Conservation (phyloP, 2,329 filamentous ascomycete genomes). For the Tolypocladium cylindrosporum region DNA sequence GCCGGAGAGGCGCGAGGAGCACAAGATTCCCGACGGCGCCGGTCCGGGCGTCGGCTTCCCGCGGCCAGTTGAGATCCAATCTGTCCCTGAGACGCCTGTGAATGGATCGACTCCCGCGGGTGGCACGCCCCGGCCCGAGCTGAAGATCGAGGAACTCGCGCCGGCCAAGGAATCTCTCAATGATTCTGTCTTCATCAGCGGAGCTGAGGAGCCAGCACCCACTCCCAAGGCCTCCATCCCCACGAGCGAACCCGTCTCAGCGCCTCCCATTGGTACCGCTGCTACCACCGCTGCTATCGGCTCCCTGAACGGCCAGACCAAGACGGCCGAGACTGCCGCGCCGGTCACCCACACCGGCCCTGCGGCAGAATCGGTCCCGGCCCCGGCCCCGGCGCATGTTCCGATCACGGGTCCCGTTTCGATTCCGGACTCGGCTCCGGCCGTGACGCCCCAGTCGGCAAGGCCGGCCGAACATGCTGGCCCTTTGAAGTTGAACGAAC, state of each 20-base stretch:
- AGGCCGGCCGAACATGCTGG: not conserved
- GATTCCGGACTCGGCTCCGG: not conserved
- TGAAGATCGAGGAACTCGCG: conserved; percentile 19
- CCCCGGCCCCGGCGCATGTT: conserved; percentile 4
- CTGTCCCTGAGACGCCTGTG: conserved; percentile 25
- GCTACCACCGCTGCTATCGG: conserved; percentile 1
- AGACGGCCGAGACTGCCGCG: conserved; percentile 3
- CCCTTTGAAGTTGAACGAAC: not conserved
- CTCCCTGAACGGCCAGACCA: conserved; percentile 9
- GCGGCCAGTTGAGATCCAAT: conserved; percentile 25
- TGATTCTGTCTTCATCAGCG: conserved; percentile 15
- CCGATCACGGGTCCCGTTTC: not conserved
- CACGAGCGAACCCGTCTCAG: conserved; percentile 6
- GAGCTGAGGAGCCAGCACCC: conserved; percentile 11
- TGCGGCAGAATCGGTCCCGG: conserved; percentile 1
- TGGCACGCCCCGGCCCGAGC: conserved; percentile 23
- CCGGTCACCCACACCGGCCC: conserved; percentile 5
- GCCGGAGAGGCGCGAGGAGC: conserved; percentile 4
- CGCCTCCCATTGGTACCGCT: not conserved
- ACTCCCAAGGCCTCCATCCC: conserved; percentile 11
- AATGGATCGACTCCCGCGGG: conserved; percentile 22
- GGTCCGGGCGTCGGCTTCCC: conserved; percentile 11
- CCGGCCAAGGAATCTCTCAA: conserved; percentile 13
- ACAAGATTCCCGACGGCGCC: conserved; percentile 7
- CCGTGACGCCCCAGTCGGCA: not conserved